Conservation (phyloP, 108 stramenopile species). For the Skeletonema potamos region DNA sequence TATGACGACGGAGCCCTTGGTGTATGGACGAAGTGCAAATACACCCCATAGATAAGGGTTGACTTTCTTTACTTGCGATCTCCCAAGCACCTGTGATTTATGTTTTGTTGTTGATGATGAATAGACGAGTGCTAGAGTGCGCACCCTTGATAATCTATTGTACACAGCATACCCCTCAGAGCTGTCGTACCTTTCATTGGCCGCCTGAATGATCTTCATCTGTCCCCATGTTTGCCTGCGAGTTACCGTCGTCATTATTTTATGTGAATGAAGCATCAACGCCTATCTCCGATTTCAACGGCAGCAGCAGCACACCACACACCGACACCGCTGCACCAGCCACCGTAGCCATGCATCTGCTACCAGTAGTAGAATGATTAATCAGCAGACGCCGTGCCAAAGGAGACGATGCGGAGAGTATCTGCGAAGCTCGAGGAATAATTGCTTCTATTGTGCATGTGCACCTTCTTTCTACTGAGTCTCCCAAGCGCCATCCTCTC, state of each 20-base stretch:
- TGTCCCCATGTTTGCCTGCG: not conserved
- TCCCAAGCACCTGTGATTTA: conserved; percentile 5
- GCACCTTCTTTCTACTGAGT: too few species aligned
- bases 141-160: too few species aligned
- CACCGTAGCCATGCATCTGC: not conserved
- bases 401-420: not conserved
- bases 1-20: conserved; percentile 16
- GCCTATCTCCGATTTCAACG: too few species aligned
- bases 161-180: not conserved
- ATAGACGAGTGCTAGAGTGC: too few species aligned
- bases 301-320: not conserved
- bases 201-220: not conserved
- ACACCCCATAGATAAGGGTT: conserved; percentile 16
- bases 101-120: not conserved
- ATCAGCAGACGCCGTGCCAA: not conserved
- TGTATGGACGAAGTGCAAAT: conserved; percentile 1
- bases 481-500: too few species aligned
- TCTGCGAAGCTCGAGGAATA: too few species aligned
- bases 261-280: not conserved
- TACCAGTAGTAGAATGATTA: not conserved
- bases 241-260: not conserved
- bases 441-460: too few species aligned
- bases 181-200: conserved; percentile 9
- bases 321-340: not conserved
- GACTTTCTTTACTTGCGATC: conserved; percentile 7